Evolutionary conservation across 176 grass and related monocot genomes (phyloP).

Genomic region (Hsuehochloa calcarea): DNA sequence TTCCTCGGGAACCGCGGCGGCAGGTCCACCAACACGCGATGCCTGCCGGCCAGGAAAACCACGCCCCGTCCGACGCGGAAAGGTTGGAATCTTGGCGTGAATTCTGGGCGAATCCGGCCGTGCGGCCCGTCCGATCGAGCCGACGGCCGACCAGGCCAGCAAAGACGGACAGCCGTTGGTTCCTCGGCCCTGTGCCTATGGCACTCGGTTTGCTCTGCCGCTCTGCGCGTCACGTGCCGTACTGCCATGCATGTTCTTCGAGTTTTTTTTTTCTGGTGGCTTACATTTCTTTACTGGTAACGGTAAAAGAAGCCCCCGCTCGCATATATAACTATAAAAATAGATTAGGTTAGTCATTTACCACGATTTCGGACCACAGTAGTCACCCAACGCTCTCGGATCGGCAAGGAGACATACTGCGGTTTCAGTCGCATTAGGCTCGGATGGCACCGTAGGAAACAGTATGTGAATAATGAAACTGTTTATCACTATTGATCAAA

Average conservation of each 20-base stretch:
- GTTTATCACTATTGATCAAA: no score
- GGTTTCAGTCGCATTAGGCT: no score
- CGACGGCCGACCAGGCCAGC: background rate
- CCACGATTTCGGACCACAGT: no score
- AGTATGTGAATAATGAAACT: no score
- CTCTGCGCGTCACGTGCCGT: conserved; percentile 5
- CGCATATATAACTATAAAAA: no score
- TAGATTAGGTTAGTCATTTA: no score
- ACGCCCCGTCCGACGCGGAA: background rate
- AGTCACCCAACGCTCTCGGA: no score
- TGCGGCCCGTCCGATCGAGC: background rate
- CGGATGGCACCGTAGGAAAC: no score
- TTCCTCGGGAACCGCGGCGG: background rate
- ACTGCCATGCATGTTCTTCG: background rate
- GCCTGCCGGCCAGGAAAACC: background rate
- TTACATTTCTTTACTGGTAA: no score
- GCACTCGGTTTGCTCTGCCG: background rate
- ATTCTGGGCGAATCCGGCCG: background rate
- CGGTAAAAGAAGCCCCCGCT: no score
- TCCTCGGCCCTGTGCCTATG: background rate
- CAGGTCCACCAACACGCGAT: background rate
- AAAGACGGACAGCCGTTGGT: conserved; percentile 8
- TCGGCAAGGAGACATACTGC: no score
- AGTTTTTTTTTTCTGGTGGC: no score
- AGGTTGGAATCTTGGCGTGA: conserved; percentile 5